Evolutionary conservation across 1,284 basidiomycete genomes (phyloP).

Genomic region (Rhodotorula sp.): DNA sequence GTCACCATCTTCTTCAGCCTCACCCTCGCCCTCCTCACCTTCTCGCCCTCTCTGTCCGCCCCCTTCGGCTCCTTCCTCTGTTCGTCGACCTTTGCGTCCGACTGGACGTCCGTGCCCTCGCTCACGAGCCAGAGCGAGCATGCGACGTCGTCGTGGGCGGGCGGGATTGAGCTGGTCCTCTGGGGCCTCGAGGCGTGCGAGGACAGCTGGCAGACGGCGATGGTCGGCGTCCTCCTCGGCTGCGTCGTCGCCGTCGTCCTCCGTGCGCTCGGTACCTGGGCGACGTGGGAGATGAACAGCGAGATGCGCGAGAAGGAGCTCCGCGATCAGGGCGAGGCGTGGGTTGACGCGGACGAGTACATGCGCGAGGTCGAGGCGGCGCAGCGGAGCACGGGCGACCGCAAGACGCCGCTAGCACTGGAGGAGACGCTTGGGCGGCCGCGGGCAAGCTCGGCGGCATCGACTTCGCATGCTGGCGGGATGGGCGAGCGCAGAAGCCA

Average conservation of each 20-base stretch:
- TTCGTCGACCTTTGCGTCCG: constrained; percentile 21
- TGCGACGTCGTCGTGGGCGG: neutral
- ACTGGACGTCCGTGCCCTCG: constrained; percentile 3
- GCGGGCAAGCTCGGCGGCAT: neutral
- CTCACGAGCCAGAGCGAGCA: constrained; percentile 1
- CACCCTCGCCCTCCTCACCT: constrained; percentile 28
- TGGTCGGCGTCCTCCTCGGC: constrained; percentile 26
- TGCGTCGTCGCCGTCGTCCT: constrained; percentile 19
- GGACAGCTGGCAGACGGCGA: constrained; percentile 26
- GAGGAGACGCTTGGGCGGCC: constrained; percentile 5
- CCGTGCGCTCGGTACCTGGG: constrained; percentile 14
- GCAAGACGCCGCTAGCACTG: constrained; percentile 1
- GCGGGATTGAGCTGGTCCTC: constrained; percentile 11
- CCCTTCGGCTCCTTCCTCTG: constrained; percentile 33
- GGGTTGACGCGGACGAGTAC: constrained; percentile 6
- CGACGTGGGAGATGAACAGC: constrained; percentile 29
- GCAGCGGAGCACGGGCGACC: neutral
- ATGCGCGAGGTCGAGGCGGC: neutral
- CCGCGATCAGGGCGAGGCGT: neutral
- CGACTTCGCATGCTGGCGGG: neutral
- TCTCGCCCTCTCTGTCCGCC: constrained; percentile 22
- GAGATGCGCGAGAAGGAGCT: constrained; percentile 17
- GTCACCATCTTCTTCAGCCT: constrained; percentile 24
- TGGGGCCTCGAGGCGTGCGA: constrained; percentile 40
- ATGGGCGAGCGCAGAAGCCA: constrained; percentile 1